Evolutionary conservation across 257 asterid genomes (phyloP).

Genomic region (Solanum sparsipilum): DNA sequence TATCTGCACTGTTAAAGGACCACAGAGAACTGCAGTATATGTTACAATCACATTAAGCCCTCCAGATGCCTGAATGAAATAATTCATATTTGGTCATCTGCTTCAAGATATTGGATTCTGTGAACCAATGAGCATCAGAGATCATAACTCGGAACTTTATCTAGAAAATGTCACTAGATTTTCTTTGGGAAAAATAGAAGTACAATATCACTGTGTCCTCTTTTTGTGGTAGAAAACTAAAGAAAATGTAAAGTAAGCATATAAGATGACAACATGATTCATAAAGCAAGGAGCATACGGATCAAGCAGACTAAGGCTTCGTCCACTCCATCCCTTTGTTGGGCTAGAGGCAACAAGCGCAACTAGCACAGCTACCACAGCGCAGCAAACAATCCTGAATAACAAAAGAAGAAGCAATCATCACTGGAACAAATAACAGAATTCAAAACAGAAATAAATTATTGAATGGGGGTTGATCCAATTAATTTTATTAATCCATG

Average conservation of each 20-base stretch:
- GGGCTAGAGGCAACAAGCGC: conserved; percentile 99
- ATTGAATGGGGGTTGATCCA: background rate
- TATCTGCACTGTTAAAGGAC: background rate
- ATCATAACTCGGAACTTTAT: background rate
- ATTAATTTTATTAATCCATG: background rate
- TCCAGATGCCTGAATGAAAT: background rate
- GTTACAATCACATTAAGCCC: background rate
- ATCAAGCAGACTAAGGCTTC: conserved; percentile 96
- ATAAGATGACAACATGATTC: background rate
- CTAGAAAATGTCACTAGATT: background rate
- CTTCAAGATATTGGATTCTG: background rate
- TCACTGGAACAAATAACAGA: background rate
- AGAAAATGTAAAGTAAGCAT: background rate
- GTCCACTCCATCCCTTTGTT: conserved; percentile 98
- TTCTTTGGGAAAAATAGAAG: background rate
- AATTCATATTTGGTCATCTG: background rate
- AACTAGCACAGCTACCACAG: conserved; percentile 61
- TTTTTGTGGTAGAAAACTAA: background rate
- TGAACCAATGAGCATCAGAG: background rate
- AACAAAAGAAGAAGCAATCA: background rate
- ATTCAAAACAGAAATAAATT: background rate
- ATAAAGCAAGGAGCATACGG: conserved; percentile 50
- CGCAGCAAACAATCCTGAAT: conserved; percentile 69
- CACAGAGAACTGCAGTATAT: background rate
- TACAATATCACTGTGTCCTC: background rate